Conservation (phyloP, 257 asterid species). For the Solanum clarkiae region DNA sequence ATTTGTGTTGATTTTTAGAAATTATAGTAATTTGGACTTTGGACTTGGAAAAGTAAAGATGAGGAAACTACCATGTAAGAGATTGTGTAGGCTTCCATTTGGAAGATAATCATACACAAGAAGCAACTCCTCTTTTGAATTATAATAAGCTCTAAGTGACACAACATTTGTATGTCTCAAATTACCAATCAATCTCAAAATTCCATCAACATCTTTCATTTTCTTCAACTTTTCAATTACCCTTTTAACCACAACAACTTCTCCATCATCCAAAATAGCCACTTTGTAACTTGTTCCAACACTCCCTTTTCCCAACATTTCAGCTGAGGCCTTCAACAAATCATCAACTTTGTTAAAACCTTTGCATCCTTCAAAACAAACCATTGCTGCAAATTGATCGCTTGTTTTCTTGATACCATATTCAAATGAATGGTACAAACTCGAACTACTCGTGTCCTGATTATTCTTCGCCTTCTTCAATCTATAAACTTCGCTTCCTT, state of each 20-base stretch:
- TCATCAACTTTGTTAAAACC: slow-evolving; percentile 23
- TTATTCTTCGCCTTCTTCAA: background rate
- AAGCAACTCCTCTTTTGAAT: slow-evolving; percentile 27
- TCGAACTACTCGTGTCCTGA: background rate
- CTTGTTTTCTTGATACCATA: background rate
- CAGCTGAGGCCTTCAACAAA: slow-evolving; percentile 31
- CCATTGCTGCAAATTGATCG: slow-evolving; percentile 5
- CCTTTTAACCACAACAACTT: slow-evolving; percentile 21
- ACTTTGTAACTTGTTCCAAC: slow-evolving; percentile 25
- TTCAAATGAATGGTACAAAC: background rate
- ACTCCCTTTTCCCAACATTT: slow-evolving; percentile 32
- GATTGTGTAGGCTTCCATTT: slow-evolving; percentile 25
- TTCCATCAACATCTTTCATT: slow-evolving; percentile 14
- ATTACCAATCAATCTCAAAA: slow-evolving; percentile 16
- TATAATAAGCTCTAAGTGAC: slow-evolving; percentile 21
- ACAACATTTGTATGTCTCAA: slow-evolving; percentile 19
- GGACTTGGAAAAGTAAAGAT: background rate
- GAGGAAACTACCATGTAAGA: slow-evolving; percentile 18
- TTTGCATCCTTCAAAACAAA: slow-evolving; percentile 22
- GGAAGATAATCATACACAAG: slow-evolving; percentile 26
- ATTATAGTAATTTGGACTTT: background rate
- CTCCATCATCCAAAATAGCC: slow-evolving; percentile 17
- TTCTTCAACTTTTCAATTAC: slow-evolving; percentile 10
- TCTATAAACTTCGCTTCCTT: background rate
- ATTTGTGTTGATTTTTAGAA: background rate